Conservation (phyloP, 2,329 filamentous ascomycete genomes). For the Daldinia sp. region DNA sequence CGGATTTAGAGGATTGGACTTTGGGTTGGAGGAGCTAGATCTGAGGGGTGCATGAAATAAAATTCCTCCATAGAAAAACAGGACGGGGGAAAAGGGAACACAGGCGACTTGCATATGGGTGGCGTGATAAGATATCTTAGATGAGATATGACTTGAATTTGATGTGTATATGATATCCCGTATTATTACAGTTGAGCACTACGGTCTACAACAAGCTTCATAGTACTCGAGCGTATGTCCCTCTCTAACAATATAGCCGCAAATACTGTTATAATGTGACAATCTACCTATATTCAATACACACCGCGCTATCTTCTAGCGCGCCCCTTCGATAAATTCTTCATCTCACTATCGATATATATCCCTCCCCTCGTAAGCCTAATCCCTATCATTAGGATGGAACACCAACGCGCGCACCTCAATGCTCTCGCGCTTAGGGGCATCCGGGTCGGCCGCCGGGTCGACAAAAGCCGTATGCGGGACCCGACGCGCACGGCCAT, state of each 20-base stretch:
- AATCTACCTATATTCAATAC: slow-evolving; percentile 25
- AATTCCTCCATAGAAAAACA: too few species aligned
- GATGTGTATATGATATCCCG: neutral
- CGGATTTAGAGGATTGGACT: slow-evolving; percentile 78
- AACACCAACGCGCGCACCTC: slow-evolving; percentile 65
- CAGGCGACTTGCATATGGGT: neutral
- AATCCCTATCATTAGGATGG: slow-evolving; percentile 52
- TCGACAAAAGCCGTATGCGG: slow-evolving; percentile 66
- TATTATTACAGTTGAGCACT: too few species aligned
- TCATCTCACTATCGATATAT: neutral
- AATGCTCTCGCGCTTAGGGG: slow-evolving; percentile 66
- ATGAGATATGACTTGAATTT: neutral
- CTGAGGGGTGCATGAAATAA: slow-evolving; percentile 22
- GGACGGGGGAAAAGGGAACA: neutral
- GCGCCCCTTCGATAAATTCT: too few species aligned
- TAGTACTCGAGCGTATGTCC: too few species aligned
- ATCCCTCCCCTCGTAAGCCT: neutral
- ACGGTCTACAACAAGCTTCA: too few species aligned
- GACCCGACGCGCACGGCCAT: slow-evolving; percentile 60
- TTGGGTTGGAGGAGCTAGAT: slow-evolving; percentile 39
- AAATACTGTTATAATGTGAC: slow-evolving; percentile 13
- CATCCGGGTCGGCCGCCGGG: slow-evolving; percentile 49
- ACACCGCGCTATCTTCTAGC: neutral
- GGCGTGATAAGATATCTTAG: slow-evolving; percentile 13
- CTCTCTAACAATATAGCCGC: neutral